Percentiles rank a stretch among this genome's conserved stretches.
Evolutionary conservation across 2,329 filamentous ascomycete species (phyloP).

Genomic region (Alternaria panax): DNA sequence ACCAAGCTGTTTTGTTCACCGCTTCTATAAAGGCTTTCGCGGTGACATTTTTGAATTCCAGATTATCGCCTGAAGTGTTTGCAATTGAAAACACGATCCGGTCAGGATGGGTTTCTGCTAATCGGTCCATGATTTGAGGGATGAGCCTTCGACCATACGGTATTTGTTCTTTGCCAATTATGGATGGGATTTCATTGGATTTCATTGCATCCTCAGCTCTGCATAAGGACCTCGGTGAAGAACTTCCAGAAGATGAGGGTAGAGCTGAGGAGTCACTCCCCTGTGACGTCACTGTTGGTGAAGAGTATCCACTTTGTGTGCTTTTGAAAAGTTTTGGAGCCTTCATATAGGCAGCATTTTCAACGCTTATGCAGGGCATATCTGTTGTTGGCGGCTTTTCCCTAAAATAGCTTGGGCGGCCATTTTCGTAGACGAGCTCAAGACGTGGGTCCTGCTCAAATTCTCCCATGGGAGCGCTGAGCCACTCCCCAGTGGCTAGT

Average conservation of each 20-base stretch:
- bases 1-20: conserved; percentile 45
- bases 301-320: conserved; percentile 12
- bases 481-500: conserved; percentile 17
- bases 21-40: conserved; percentile 41
- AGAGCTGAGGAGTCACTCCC: conserved; percentile 11
- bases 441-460: conserved; percentile 20
- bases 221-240: neutral
- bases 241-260: neutral
- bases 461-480: conserved; percentile 10
- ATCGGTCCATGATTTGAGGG: conserved; percentile 31
- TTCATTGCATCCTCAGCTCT: no score
- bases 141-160: conserved; percentile 30
- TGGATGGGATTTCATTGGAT: rapidly evolving
- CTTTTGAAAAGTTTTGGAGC: conserved; percentile 6
- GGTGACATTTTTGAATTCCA: conserved; percentile 31
- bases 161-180: no score
- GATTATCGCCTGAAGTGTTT: conserved; percentile 4
- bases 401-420: conserved; percentile 28
- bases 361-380: conserved; percentile 8
- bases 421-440: conserved; percentile 29
- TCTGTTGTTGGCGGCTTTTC: conserved; percentile 16
- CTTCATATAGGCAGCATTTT: conserved; percentile 9
- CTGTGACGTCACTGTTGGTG: conserved; percentile 4
- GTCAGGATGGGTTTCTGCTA: conserved; percentile 28
- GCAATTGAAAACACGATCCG: conserved; percentile 28